Base-by-base conservation (phyloP, 768 basidiomycete genomes). In the Rhodotorula babjevae region DNA sequence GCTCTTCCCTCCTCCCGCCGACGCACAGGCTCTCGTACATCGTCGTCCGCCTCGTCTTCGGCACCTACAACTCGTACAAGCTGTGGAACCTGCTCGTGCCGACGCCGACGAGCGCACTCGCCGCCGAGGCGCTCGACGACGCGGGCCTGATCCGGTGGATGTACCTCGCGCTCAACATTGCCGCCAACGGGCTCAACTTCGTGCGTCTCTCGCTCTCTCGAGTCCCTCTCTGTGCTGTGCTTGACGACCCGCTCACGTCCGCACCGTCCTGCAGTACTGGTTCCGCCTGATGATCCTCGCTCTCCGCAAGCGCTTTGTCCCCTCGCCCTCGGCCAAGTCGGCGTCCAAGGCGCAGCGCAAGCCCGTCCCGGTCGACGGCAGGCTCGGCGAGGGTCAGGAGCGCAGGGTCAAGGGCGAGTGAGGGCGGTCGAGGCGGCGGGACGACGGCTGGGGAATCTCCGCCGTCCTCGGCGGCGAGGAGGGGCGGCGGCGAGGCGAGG, bases 281-380 rank as follows among this genome's bases (percentile, higher is more conserved):
- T 76, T 76, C 75, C 42, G 68, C 31, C 58, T 72, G 10, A 76
- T 76, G 75, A 25, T 76, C 25, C 44, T 68, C 27, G 75, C 75
- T 19, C 66, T 76, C 0, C 29, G 44, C 11, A 73, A 73, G 56
- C 61, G 75, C 33, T 72, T 72, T 61, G 40, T 68, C 58, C 47
- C 46, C 53, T 57, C 56, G 6, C 56, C 56, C 3, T 5, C 11
- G 11, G 7, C 33, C 3, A 4, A 11, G 15, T 42, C 55, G 21
- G 60, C 63, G 18, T 60, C 64, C 0, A 44, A 58, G 16, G 68
- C 72, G 18, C 31, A 60, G 47, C 62, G 58, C 16, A 55, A 69
- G 33, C 62, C 72, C 33, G 44, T 73, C 31, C 57, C 61, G 31
- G 52, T 73, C 46, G 68, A 73, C n/a, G 72, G 72, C n/a, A 65